Conservation (phyloP, 2,329 filamentous ascomycete species). For the Fusarium scirpi region DNA sequence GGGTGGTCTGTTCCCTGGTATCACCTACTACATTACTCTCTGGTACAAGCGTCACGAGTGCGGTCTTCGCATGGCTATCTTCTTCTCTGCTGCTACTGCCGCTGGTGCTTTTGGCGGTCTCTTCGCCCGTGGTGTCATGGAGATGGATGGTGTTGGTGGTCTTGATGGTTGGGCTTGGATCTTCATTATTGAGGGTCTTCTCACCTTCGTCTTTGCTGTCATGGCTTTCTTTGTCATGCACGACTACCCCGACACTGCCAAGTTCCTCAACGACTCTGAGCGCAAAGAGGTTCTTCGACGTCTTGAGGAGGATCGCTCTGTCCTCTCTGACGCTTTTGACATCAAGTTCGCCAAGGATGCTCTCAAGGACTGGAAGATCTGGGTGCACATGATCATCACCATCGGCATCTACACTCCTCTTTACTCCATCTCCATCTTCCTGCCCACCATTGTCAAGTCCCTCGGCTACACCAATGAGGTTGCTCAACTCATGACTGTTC, state of each 20-base stretch:
- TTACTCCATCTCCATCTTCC: constrained; percentile 55
- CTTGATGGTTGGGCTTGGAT: constrained; percentile 81
- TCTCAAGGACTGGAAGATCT: constrained; percentile 68
- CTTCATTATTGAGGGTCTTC: constrained; percentile 75
- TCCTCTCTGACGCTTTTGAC: constrained; percentile 68
- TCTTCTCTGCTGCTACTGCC: constrained; percentile 67
- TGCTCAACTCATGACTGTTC: constrained; percentile 55
- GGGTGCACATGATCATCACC: constrained; percentile 70
- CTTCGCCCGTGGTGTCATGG: constrained; percentile 69
- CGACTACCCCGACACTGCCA: constrained; percentile 68
- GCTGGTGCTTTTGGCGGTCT: constrained; percentile 73
- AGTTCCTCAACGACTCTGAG: constrained; percentile 61
- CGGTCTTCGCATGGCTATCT: constrained; percentile 70
- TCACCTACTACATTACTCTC: constrained; percentile 70
- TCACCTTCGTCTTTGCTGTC: constrained; percentile 60
- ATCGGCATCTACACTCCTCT: constrained; percentile 64
- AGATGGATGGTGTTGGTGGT: constrained; percentile 64
- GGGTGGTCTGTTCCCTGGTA: constrained; percentile 71
- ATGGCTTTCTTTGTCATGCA: constrained; percentile 64
- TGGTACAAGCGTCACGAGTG: constrained; percentile 72
- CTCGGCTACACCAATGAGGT: constrained; percentile 54
- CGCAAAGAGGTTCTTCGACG: constrained; percentile 57
- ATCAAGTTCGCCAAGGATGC: constrained; percentile 67
- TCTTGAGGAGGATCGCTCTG: constrained; percentile 58
- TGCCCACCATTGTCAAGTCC: constrained; percentile 53